Base-by-base conservation (phyloP, 202 grass and related monocot species). In the Hordeum pubiflorum region DNA sequence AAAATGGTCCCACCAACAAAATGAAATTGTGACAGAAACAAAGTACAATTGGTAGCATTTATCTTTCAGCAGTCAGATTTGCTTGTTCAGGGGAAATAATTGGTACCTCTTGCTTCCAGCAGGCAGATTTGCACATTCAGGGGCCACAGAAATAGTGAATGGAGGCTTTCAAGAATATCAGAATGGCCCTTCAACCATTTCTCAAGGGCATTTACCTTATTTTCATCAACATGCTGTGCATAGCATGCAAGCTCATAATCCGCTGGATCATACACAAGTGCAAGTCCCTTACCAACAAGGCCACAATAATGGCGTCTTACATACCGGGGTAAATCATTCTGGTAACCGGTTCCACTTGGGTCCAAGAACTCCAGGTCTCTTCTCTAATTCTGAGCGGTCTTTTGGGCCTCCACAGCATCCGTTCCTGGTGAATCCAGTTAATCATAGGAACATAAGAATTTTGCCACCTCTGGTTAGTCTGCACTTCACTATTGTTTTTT, bases 151-250 rank as follows among this genome's bases (percentile, higher is more conserved):
- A 59, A 83, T 82, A 65, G 69, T 37, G 73, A 88, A 91, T 75
- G 82, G 72, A 79, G 70, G 82, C 10, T 81, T 91, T 33, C 62
- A 64, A 63, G 89, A 85, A 82, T 88, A 85, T 75, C 86, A 86
- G 69, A 85, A 76, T 80, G 82, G 43, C 36, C 75, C 75, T 40
- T 79, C 79, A 64, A 79, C 86, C 82, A 65, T 92, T 79, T 60
- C 67, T 78, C 83, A 37, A 66, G 86, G 86, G 39, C 77, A 77
- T 67, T 58, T 84, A 67, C 90, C 86, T 67, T 92, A 89, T 84
- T 89, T 84, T 38, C 86, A 77, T 72, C 90, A 92, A 81, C 86
- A 92, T 77, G 65, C 66, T 29, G 74, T 70, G 56, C 89, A 91
- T 85, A 82, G 48, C 72, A 86, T 91, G 83, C 90, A 81, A 69